Evolutionary conservation across 768 basidiomycete genomes (phyloP).

Genomic region (Leucosporidium yakuticum): DNA sequence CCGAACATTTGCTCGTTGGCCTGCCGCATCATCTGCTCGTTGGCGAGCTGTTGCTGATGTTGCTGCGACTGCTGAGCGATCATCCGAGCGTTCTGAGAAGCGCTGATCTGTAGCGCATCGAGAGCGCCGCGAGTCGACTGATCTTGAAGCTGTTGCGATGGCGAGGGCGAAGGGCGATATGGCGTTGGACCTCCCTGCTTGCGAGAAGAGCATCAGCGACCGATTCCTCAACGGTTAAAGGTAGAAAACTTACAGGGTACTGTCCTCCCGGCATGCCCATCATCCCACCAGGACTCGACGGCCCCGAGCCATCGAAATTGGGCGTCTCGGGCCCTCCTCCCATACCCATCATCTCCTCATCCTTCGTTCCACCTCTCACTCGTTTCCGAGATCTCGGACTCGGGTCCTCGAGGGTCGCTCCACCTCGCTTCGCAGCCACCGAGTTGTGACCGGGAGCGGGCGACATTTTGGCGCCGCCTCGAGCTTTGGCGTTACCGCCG

Average conservation of each 20-base stretch:
- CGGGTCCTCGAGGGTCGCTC: constrained; percentile 17
- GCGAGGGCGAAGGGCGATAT: constrained; percentile 23
- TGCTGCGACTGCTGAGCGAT: constrained; percentile 11
- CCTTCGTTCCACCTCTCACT: constrained; percentile 13
- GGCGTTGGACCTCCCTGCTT: constrained; percentile 8
- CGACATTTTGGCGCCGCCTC: constrained; percentile 10
- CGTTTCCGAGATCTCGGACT: constrained; percentile 25
- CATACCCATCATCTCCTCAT: constrained; percentile 14
- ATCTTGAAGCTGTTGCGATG: constrained; percentile 7
- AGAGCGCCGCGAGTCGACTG: constrained; percentile 1
- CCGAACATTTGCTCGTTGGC: background rate
- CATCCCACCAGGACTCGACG: constrained; percentile 14
- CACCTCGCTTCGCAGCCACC: constrained; percentile 11
- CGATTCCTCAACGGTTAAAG: no score
- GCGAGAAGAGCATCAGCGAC: background rate
- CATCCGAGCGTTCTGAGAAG: background rate
- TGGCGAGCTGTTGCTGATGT: background rate
- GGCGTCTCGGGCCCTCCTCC: background rate
- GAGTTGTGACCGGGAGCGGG: constrained; percentile 13
- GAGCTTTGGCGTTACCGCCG: background rate
- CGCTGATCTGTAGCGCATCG: background rate
- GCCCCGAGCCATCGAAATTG: background rate
- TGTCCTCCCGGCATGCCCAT: background rate
- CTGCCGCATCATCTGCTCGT: background rate
- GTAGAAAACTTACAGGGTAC: background rate